phyloP scores from a whole-genome alignment of 768 basidiomycete genomes.

The Roridomyces roridus region DNA sequence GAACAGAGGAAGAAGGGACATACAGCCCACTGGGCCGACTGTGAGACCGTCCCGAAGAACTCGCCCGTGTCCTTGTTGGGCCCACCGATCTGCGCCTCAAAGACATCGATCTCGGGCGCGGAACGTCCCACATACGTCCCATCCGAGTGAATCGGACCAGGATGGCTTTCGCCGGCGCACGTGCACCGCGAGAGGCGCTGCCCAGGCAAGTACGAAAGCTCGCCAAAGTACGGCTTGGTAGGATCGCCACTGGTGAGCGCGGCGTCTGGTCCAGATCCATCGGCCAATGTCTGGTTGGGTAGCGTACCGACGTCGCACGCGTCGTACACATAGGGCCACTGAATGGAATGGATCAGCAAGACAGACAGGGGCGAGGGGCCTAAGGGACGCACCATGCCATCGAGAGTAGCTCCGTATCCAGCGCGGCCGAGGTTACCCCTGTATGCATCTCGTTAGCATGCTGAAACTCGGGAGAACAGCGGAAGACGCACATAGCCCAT shows the following conservation, averaged over 20 bases:
- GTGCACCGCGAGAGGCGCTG: constrained; percentile 66
- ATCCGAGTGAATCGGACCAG: constrained; percentile 53
- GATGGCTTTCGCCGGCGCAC: constrained; percentile 61
- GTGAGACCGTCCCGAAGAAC: constrained; percentile 46
- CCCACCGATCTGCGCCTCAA: constrained; percentile 42
- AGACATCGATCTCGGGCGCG: constrained; percentile 67
- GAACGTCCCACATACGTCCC: constrained; percentile 57
- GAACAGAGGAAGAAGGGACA: constrained; percentile 6
- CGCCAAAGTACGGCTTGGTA: constrained; percentile 43
- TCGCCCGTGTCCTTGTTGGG: constrained; percentile 8
- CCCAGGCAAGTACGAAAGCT: constrained; percentile 55
- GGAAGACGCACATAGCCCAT: constrained; percentile 30
- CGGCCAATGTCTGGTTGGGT: constrained; percentile 70
- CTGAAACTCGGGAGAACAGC: background rate
- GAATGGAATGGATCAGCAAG: background rate
- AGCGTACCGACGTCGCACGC: constrained; percentile 83
- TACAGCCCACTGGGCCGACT: constrained; percentile 57
- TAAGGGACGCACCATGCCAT: constrained; percentile 54
- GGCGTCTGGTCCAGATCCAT: constrained; percentile 49
- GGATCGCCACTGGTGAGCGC: constrained; percentile 52
- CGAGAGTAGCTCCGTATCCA: constrained; percentile 60
- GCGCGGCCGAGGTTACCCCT: constrained; percentile 45
- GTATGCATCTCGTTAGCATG: background rate
- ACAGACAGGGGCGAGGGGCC: constrained; percentile 28
- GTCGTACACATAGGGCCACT: constrained; percentile 76